Evolutionary conservation across 306 rosid genomes (phyloP).

Genomic region (Oxytropis ochrocephala): DNA sequence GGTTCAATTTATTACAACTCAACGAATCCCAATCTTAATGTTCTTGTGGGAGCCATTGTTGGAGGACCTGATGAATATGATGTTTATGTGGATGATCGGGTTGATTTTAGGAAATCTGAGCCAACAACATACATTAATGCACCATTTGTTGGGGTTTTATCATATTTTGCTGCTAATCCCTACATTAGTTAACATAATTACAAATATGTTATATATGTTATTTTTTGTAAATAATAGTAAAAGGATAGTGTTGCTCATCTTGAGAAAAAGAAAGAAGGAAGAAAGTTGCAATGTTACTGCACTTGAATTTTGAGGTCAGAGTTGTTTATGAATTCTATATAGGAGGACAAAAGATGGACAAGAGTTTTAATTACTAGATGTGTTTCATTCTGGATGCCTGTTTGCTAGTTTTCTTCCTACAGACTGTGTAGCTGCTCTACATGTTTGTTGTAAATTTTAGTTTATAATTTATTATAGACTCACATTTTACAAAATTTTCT

Average conservation of each 20-base stretch:
- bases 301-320: not conserved
- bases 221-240: constrained; percentile 16
- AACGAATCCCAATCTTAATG: constrained; percentile 56
- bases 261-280: constrained; percentile 34
- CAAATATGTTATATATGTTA: not conserved
- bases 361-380: not conserved
- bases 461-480: too few relatives aligned
- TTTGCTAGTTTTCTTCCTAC: not conserved
- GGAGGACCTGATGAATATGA: constrained; percentile 83
- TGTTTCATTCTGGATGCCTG: not conserved
- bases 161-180: constrained; percentile 66
- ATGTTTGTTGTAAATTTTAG: not conserved
- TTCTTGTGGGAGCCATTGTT: constrained; percentile 65
- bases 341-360: not conserved
- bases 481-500: too few relatives aligned
- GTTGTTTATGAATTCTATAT: constrained; percentile 4
- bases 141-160: constrained; percentile 74
- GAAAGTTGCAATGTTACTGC: constrained; percentile 20
- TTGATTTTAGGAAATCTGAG: constrained; percentile 62
- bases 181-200: constrained; percentile 9
- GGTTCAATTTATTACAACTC: constrained; percentile 66
- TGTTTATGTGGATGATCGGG: constrained; percentile 55
- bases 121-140: constrained; percentile 90
- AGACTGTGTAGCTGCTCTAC: not conserved
- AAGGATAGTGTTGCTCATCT: constrained; percentile 47